Evolutionary conservation across 2,329 filamentous ascomycete species (phyloP).

Genomic region (Scopulariopsis brevicaulis): DNA sequence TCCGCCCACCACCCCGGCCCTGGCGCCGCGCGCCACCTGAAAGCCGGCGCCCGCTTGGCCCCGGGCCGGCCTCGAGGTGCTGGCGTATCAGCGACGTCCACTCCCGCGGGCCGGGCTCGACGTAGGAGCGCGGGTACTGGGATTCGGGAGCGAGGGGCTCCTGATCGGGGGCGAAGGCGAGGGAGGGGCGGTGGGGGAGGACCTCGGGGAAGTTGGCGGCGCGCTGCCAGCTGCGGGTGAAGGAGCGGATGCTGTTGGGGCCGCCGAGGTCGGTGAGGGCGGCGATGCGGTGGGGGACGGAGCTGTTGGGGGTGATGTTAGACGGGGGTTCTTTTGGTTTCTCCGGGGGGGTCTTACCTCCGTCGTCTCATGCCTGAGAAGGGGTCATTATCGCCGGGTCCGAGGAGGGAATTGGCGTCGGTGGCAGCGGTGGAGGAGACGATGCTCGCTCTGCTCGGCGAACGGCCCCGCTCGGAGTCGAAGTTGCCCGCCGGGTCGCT

Average conservation of each 20-base stretch:
- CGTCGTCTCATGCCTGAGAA: slow-evolving; percentile 16
- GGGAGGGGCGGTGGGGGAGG: slow-evolving; percentile 65
- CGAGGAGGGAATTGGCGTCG: slow-evolving; percentile 28
- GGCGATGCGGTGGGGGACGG: slow-evolving; percentile 43
- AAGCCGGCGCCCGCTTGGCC: not conserved
- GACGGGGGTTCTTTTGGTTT: not conserved
- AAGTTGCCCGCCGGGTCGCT: not conserved
- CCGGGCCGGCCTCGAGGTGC: slow-evolving; percentile 29
- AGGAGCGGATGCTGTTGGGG: slow-evolving; percentile 88
- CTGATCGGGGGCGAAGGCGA: slow-evolving; percentile 52
- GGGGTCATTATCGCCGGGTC: not conserved
- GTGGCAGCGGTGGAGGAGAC: slow-evolving; percentile 25
- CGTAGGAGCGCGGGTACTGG: slow-evolving; percentile 18
- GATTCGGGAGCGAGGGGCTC: slow-evolving; percentile 12
- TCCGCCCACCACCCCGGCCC: slow-evolving; percentile 35
- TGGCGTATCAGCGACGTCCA: slow-evolving; percentile 37
- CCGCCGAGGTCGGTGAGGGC: slow-evolving; percentile 65
- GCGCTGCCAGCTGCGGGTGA: slow-evolving; percentile 84
- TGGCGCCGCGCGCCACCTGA: slow-evolving; percentile 9
- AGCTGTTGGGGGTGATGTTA: slow-evolving; percentile 20
- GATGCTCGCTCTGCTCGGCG: slow-evolving; percentile 28
- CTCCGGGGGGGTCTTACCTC: slow-evolving; percentile 16
- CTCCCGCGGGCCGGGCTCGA: slow-evolving; percentile 21
- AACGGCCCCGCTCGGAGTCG: slow-evolving; percentile 30
- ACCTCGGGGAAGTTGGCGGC: slow-evolving; percentile 84